These are phyloP conservation scores for Gossypium turneri DNA, from an alignment of 345 rosid species.

Conservation along the genomic window DNA sequence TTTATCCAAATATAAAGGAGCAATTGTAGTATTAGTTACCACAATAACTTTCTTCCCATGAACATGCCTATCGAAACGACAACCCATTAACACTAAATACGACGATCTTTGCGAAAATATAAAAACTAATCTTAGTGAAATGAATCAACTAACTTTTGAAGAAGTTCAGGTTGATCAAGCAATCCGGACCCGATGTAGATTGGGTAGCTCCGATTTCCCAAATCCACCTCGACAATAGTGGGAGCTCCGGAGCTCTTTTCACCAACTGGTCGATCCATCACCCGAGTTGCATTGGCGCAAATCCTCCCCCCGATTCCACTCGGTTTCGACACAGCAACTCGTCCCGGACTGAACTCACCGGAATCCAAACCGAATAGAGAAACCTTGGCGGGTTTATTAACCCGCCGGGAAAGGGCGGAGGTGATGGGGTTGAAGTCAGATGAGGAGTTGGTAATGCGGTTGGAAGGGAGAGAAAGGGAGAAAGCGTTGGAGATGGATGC, in stretches of 20 bases:
- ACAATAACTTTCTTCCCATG: conserved; percentile 95
- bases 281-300: conserved; percentile 49
- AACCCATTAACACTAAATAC: not conserved
- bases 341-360: conserved; percentile 11
- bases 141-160: conserved; percentile 51
- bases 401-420: not conserved
- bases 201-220: conserved; percentile 91
- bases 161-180: conserved; percentile 69
- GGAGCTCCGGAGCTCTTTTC: conserved; percentile 41
- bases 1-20: conserved; percentile 71
- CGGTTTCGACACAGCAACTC: not conserved
- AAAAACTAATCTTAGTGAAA: not conserved
- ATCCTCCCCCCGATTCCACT: conserved; percentile 23
- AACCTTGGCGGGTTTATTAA: conserved; percentile 26
- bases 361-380: conserved; percentile 28
- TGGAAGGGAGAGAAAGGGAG: conserved; percentile 41
- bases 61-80: conserved; percentile 56
- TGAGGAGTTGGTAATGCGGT: conserved; percentile 19
- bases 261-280: conserved; percentile 51
- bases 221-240: conserved; percentile 76
- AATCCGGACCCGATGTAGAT: conserved; percentile 89
- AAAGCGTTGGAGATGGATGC: conserved; percentile 45
- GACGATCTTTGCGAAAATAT: not conserved
- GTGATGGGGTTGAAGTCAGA: conserved; percentile 14
- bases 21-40: conserved; percentile 74